phyloP scores from a whole-genome alignment of 108 stramenopile genomes.

The Cyclotella baltica region DNA sequence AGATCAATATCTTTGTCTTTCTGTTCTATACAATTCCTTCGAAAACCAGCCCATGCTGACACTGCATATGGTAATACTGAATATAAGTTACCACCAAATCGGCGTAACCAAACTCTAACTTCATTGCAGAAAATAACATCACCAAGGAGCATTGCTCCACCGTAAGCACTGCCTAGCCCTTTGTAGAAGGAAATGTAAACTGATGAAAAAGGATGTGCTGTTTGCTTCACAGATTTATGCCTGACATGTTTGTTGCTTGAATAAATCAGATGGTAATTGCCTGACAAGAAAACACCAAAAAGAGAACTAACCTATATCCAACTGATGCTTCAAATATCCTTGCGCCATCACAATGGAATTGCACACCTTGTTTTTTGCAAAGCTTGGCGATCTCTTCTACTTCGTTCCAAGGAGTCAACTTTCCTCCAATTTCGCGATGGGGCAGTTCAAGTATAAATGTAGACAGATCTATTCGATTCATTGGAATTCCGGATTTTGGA shows the following conservation, averaged over 20 bases:
- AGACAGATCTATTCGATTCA: conserved; percentile 27
- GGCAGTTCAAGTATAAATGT: conserved; percentile 81
- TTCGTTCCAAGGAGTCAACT: conserved; percentile 72
- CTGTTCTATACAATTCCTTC: conserved; percentile 38
- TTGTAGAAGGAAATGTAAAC: conserved; percentile 88
- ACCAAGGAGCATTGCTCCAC: conserved; percentile 85
- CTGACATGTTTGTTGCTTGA: no score
- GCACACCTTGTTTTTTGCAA: conserved; percentile 50
- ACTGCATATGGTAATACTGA: conserved; percentile 73
- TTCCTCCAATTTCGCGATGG: conserved; percentile 89
- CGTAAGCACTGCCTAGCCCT: conserved; percentile 68
- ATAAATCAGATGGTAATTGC: not conserved
- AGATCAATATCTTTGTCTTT: conserved; percentile 1
- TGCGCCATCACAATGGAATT: conserved; percentile 88
- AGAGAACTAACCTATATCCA: conserved; percentile 48
- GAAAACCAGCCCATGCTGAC: conserved; percentile 71
- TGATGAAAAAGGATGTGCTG: conserved; percentile 69
- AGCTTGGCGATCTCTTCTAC: conserved; percentile 51
- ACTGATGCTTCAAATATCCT: conserved; percentile 82
- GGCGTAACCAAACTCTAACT: conserved; percentile 77
- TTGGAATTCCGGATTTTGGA: conserved; percentile 8
- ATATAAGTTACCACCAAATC: conserved; percentile 88
- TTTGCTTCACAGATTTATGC: conserved; percentile 38
- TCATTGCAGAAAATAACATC: conserved; percentile 60
- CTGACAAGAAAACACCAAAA: not conserved